Base-by-base conservation (phyloP, 2,329 filamentous ascomycete species). In the Penicillium olsonii region DNA sequence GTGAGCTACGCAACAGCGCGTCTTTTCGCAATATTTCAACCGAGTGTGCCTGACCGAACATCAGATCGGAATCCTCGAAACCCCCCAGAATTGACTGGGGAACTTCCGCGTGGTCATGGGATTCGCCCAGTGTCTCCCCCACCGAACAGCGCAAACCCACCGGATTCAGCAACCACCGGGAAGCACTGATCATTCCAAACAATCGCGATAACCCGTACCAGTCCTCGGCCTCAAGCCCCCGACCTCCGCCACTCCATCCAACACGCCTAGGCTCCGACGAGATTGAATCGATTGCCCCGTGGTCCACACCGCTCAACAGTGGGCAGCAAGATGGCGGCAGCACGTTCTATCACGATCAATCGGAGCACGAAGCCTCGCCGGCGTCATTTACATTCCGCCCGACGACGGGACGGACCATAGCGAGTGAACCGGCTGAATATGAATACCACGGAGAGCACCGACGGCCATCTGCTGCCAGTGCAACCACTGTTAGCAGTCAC, bases 381-480 rank as follows among this genome's bases (percentile, higher is more conserved):
- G 74, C 89, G 45, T 91, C 89, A 26, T 85, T 88, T 1, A 81
- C 83, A 46, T 85, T 87, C 63, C 82, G 85, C 33, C 79, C 83
- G 2, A 76, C 78, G 31, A 79, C 76, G 53, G 77, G 78, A 42
- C 77, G 75, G 26, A 75, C 76, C 14, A 74, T 72, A 43, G 74
- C 70, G 53, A 83, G 79, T 59, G 87, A 88, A 43, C 82, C 83
- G 4, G 78, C 82, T 8, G 85, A 87, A 44, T 71, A 75, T 35
- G 73, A 81, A 37, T 85, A 81, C 62, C 84, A 81, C 63, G 75
- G 78, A 53, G 88, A 95, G 64, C 87, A 88, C 60, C 80, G 94
- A 55, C 83, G 92, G 42, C 92, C 92, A 2, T 97, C 94, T 4
- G 82, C 90, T 42, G 91, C 91, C 33, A 96, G 92, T 70, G 85